Percentiles rank a stretch among this genome's conserved stretches.
These are phyloP conservation scores for Saururus chinensis DNA, from an alignment of 164 flowering plant species.

Conservation along the genomic window DNA sequence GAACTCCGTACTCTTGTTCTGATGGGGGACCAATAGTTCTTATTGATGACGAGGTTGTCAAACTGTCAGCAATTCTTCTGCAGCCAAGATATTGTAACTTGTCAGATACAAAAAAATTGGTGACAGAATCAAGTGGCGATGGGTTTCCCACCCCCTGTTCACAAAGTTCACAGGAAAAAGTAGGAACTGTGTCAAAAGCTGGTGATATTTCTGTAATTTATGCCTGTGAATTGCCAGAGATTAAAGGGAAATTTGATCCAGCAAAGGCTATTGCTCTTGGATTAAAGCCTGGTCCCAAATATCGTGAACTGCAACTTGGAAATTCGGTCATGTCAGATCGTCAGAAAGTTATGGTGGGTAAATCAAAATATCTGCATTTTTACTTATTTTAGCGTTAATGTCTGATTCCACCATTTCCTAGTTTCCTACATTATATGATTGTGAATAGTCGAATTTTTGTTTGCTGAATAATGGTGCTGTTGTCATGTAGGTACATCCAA, in stretches of 20 bases:
- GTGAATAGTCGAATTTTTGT: no score
- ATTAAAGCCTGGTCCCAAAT: conserved; percentile 77
- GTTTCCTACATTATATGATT: no score
- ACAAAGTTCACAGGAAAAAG: conserved; percentile 4
- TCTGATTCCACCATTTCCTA: no score
- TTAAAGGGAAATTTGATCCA: conserved; percentile 83
- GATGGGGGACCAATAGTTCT: conserved; percentile 48
- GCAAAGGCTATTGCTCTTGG: conserved; percentile 81
- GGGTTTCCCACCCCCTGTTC: no score
- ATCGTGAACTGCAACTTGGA: conserved; percentile 73
- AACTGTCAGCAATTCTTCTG: conserved; percentile 75
- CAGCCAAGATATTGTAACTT: conserved; percentile 26
- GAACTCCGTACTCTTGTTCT: conserved; percentile 7
- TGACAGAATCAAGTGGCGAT: neutral
- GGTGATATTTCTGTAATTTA: conserved; percentile 85
- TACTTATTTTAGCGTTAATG: neutral
- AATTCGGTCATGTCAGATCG: conserved; percentile 77
- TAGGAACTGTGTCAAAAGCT: conserved; percentile 28
- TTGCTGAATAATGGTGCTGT: no score
- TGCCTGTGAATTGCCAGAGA: conserved; percentile 84
- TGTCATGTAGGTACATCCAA: conserved; percentile 69
- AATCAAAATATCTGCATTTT: neutral
- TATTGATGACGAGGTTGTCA: conserved; percentile 73
- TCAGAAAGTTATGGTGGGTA: conserved; percentile 56
- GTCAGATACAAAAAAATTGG: neutral